A percentile compares a stretch with the other conserved stretches of the same genome.
Conservation (phyloP, 1,284 basidiomycete genomes). For the Heterobasidion parviporum region DNA sequence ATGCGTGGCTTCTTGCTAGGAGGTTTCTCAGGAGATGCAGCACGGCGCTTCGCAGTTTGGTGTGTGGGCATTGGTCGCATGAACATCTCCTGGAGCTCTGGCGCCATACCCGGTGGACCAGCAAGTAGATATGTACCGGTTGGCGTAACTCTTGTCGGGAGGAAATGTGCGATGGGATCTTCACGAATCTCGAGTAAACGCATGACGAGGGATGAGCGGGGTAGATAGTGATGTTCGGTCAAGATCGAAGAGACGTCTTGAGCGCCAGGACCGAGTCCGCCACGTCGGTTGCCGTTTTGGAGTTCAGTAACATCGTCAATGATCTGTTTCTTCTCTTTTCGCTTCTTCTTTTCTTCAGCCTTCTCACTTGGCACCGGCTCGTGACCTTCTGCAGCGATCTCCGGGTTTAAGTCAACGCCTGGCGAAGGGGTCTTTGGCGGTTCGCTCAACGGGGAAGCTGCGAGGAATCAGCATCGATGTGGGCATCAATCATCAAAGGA, state of each 20-base stretch:
- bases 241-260: conserved; percentile 71
- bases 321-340: conserved; percentile 71
- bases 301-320: conserved; percentile 82
- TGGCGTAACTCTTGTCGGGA: conserved; percentile 68
- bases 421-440: conserved; percentile 59
- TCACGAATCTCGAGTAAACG: conserved; percentile 77
- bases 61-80: conserved; percentile 58
- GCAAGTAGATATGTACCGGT: conserved; percentile 72
- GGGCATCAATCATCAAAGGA: conserved; percentile 7
- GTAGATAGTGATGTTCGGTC: conserved; percentile 74
- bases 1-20: conserved; percentile 56
- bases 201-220: conserved; percentile 74
- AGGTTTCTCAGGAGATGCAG: conserved; percentile 40
- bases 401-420: conserved; percentile 39
- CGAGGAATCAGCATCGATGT: conserved; percentile 4
- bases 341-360: conserved; percentile 36
- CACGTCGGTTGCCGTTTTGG: conserved; percentile 55
- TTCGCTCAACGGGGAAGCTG: conserved; percentile 69
- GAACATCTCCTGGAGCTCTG: conserved; percentile 69
- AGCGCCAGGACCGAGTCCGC: conserved; percentile 47
- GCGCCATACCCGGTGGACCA: conserved; percentile 73
- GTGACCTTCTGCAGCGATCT: conserved; percentile 28
- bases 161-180: conserved; percentile 79
- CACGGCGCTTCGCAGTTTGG: conserved; percentile 43
- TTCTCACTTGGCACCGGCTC: conserved; percentile 28